These are phyloP conservation scores for Kazachstania psychrophila DNA, from an alignment of 805 yeast species.

Conservation along the genomic window DNA sequence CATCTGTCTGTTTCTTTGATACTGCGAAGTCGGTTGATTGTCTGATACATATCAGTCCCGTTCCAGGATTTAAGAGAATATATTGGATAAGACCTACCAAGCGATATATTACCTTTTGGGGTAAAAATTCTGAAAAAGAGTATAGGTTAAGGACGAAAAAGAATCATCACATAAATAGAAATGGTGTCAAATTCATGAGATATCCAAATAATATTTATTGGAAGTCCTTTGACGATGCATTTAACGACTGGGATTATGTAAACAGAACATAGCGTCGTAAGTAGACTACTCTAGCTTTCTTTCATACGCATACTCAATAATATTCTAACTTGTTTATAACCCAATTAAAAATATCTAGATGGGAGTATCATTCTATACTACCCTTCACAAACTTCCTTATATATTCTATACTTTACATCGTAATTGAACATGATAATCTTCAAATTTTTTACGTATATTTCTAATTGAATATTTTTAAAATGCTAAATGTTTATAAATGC, in stretches of 20 bases:
- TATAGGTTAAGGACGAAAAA: constrained; percentile 14
- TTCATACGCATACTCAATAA: too few species aligned
- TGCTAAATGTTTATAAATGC: too few species aligned
- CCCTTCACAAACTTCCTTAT: not conserved
- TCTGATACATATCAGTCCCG: constrained; percentile 20
- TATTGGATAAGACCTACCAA: constrained; percentile 28
- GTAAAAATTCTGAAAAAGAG: constrained; percentile 19
- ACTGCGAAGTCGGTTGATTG: constrained; percentile 21
- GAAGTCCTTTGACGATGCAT: constrained; percentile 19
- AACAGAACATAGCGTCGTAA: constrained; percentile 1
- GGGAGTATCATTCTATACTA: too few species aligned
- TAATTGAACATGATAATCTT: too few species aligned
- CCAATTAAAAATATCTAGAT: too few species aligned
- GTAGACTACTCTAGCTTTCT: too few species aligned
- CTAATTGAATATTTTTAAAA: too few species aligned
- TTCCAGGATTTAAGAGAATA: constrained; percentile 26
- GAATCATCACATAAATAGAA: constrained; percentile 16
- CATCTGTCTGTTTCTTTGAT: constrained; percentile 16
- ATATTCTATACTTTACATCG: too few species aligned
- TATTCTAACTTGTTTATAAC: too few species aligned
- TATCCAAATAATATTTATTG: constrained; percentile 22
- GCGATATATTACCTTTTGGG: constrained; percentile 19
- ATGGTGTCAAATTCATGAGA: constrained; percentile 21
- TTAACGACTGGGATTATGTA: constrained; percentile 24
- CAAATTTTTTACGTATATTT: too few species aligned